These are phyloP conservation scores for Baorangia bicolor DNA, from an alignment of 768 basidiomycete species.

Conservation along the genomic window DNA sequence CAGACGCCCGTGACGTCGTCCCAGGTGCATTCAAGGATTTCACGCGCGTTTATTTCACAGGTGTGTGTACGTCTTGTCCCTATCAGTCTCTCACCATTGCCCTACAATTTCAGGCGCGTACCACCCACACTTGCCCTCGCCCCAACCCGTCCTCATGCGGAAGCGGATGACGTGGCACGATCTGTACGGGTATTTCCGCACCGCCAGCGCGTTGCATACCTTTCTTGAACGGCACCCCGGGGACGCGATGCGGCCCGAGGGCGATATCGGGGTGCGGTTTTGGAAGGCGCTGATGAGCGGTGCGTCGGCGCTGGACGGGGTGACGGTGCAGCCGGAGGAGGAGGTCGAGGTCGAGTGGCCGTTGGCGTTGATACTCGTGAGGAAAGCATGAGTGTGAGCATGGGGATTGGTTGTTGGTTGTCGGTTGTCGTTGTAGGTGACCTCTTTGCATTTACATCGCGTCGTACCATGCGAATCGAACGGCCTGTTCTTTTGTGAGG, in stretches of 20 bases:
- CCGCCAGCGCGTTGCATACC: slow-evolving; percentile 67
- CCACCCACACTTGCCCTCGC: slow-evolving; percentile 36
- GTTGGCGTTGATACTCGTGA: slow-evolving; percentile 33
- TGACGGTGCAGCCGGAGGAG: slow-evolving; percentile 14
- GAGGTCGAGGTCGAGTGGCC: slow-evolving; percentile 45
- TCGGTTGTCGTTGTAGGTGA: background rate
- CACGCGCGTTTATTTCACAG: slow-evolving; percentile 58
- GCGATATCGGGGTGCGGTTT: slow-evolving; percentile 65
- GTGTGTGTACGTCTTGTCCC: slow-evolving; percentile 41
- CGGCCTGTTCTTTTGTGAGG: background rate
- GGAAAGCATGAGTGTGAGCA: slow-evolving; percentile 7
- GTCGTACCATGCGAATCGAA: background rate
- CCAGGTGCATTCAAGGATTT: slow-evolving; percentile 40
- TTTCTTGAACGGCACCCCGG: slow-evolving; percentile 65
- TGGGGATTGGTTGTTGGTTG: no score
- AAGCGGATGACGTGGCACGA: slow-evolving; percentile 65
- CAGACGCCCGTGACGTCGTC: slow-evolving; percentile 43
- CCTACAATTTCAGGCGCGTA: no score
- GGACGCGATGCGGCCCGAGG: slow-evolving; percentile 47
- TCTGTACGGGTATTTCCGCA: slow-evolving; percentile 65
- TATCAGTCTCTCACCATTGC: background rate
- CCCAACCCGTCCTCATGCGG: slow-evolving; percentile 50
- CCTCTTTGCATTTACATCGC: background rate
- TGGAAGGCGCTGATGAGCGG: slow-evolving; percentile 52
- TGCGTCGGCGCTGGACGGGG: slow-evolving; percentile 29